Conservation (phyloP, 495 filamentous ascomycete species). For the Penicillium atrosanguineum region DNA sequence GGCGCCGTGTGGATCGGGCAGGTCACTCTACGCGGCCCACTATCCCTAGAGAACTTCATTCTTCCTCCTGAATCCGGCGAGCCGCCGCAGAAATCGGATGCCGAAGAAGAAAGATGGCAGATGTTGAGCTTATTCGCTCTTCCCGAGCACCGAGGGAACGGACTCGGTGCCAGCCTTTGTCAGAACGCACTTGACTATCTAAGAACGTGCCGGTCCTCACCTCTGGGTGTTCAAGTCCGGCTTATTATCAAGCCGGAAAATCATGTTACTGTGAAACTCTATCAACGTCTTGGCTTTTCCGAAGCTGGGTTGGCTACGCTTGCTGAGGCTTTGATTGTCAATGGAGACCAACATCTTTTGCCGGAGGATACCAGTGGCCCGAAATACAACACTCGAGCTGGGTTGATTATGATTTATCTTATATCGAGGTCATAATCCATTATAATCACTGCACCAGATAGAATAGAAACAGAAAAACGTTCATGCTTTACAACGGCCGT, state of each 20-base stretch:
- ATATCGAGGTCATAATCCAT: no score
- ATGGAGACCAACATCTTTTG: slow-evolving; percentile 32
- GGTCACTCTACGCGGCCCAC: slow-evolving; percentile 31
- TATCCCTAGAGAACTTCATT: slow-evolving; percentile 13
- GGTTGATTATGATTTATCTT: slow-evolving; percentile 18
- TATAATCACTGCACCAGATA: no score
- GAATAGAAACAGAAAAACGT: no score
- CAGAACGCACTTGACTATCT: slow-evolving; percentile 28
- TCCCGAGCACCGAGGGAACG: slow-evolving; percentile 29
- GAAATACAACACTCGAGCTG: slow-evolving; percentile 21
- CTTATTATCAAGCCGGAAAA: slow-evolving; percentile 35
- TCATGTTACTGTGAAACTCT: slow-evolving; percentile 26
- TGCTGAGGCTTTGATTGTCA: slow-evolving; percentile 30
- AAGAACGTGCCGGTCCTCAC: slow-evolving; percentile 8
- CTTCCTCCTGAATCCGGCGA: slow-evolving; percentile 19
- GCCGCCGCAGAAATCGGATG: slow-evolving; percentile 4
- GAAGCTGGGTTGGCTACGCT: slow-evolving; percentile 28
- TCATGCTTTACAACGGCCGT: no score
- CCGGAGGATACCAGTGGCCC: slow-evolving; percentile 22
- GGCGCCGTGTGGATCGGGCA: slow-evolving; percentile 32
- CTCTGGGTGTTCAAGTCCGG: slow-evolving; percentile 17
- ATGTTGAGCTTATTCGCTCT: slow-evolving; percentile 36
- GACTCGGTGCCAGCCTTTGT: slow-evolving; percentile 34
- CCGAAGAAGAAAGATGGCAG: slow-evolving; percentile 31
- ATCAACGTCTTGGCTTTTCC: slow-evolving; percentile 31